Evolutionary conservation across 164 flowering plant genomes (phyloP).

Genomic region (Platanus orientalis): DNA sequence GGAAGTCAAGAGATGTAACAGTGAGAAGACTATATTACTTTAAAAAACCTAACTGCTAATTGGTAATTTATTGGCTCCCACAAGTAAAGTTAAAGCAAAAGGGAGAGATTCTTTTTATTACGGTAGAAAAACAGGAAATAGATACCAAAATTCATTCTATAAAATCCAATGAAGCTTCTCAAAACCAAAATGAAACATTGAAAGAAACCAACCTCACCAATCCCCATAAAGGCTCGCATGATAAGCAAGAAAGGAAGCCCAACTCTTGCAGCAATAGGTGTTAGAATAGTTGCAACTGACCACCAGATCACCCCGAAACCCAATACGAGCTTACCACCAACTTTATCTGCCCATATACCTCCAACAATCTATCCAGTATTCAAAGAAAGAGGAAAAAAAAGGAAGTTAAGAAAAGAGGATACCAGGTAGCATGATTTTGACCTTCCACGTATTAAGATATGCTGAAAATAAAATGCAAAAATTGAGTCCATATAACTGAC

Average conservation of each 20-base stretch:
- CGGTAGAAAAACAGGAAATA: too few species aligned
- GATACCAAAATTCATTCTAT: not conserved
- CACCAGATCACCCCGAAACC: conserved; percentile 98
- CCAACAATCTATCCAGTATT: conserved; percentile 59
- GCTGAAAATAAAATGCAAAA: not conserved
- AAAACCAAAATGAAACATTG: not conserved
- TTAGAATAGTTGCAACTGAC: conserved; percentile 90
- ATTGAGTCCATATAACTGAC: not conserved
- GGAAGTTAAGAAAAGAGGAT: not conserved
- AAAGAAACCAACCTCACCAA: conserved; percentile 83
- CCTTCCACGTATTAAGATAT: conserved; percentile 1
- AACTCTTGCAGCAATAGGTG: conserved; percentile 89
- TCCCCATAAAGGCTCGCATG: conserved; percentile 98
- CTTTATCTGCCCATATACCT: conserved; percentile 97
- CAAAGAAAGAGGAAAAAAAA: not conserved
- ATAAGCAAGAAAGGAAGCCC: conserved; percentile 89
- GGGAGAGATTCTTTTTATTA: not conserved
- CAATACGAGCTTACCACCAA: conserved; percentile 86
- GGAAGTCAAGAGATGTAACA: too few species aligned
- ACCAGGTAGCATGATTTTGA: not conserved
- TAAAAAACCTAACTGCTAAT: not conserved
- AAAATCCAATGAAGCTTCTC: not conserved
- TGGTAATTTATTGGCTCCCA: not conserved
- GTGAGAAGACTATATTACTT: too few species aligned
- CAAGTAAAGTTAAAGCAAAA: not conserved